Conservation (phyloP, 306 rosid genomes). For the Vachellia pachyceras region DNA sequence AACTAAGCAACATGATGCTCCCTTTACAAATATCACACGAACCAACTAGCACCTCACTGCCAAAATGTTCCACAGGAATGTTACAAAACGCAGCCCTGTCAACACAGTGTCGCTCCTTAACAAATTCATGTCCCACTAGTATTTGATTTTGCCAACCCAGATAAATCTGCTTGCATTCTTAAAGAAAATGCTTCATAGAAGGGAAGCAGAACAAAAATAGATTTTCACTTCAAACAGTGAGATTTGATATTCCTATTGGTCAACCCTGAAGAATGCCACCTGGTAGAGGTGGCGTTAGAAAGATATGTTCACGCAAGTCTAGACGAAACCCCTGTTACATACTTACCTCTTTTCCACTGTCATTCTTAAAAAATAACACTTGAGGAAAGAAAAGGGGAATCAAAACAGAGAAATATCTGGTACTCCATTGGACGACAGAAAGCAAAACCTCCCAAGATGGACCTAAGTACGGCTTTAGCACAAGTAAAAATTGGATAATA, state of each 20-base stretch:
- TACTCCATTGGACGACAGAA: neutral
- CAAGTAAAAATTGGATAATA: neutral
- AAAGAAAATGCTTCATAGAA: neutral
- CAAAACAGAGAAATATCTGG: neutral
- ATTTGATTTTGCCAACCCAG: neutral
- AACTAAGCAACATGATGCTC: too few relatives aligned
- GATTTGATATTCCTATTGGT: neutral
- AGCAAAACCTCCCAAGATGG: neutral
- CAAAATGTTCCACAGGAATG: neutral
- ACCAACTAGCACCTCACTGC: neutral
- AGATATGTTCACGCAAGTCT: too few relatives aligned
- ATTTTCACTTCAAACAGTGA: neutral
- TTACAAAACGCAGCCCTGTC: neutral
- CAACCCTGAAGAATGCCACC: neutral
- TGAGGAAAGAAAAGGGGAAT: neutral
- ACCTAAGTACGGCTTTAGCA: neutral
- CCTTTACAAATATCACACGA: too few relatives aligned
- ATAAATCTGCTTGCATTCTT: neutral
- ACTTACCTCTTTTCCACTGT: too few relatives aligned
- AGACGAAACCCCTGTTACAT: too few relatives aligned
- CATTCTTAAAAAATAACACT: neutral
- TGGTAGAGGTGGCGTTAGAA: too few relatives aligned
- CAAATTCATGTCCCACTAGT: neutral
- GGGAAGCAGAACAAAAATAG: neutral
- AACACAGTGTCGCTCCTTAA: neutral